phyloP scores from a whole-genome alignment of 306 rosid species.

The Citrullus colocynthis region DNA sequence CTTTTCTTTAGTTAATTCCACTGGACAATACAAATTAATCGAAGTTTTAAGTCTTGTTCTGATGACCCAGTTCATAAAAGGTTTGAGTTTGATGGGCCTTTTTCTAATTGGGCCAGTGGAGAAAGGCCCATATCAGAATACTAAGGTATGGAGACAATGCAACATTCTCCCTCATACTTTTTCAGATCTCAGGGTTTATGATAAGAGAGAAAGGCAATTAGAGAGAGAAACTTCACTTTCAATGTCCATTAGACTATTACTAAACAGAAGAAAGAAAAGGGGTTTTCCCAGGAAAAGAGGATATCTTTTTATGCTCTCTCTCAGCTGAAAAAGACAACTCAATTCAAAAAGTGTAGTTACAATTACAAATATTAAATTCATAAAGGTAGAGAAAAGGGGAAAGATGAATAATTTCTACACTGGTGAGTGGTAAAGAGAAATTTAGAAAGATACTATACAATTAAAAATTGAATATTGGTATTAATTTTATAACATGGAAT shows the following conservation, averaged over 20 bases:
- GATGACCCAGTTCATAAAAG: not conserved
- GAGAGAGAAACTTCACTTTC: not conserved
- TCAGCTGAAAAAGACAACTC: slow-evolving; percentile 2
- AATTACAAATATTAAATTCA: slow-evolving; percentile 5
- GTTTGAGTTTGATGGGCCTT: not conserved
- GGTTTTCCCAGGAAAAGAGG: not conserved
- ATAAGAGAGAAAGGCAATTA: not conserved
- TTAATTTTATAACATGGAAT: not conserved
- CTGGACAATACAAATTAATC: not conserved
- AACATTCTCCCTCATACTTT: slow-evolving; percentile 1
- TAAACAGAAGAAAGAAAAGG: not conserved
- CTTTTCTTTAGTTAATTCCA: not conserved
- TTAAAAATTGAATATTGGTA: not conserved
- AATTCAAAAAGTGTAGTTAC: not conserved
- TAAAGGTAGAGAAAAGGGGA: not conserved
- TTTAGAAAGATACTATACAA: not conserved
- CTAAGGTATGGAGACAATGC: not conserved
- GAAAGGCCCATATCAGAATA: not conserved
- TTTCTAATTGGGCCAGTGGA: not conserved
- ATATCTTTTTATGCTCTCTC: not conserved
- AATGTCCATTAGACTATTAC: not conserved
- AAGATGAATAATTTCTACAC: not conserved
- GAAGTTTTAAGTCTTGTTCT: not conserved
- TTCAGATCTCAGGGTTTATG: slow-evolving; percentile 3
- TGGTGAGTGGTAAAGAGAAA: not conserved